A percentile compares a stretch with the other conserved stretches of the same genome.
phyloP scores from a whole-genome alignment of 768 basidiomycete species.

The Trametes sanguinea region DNA sequence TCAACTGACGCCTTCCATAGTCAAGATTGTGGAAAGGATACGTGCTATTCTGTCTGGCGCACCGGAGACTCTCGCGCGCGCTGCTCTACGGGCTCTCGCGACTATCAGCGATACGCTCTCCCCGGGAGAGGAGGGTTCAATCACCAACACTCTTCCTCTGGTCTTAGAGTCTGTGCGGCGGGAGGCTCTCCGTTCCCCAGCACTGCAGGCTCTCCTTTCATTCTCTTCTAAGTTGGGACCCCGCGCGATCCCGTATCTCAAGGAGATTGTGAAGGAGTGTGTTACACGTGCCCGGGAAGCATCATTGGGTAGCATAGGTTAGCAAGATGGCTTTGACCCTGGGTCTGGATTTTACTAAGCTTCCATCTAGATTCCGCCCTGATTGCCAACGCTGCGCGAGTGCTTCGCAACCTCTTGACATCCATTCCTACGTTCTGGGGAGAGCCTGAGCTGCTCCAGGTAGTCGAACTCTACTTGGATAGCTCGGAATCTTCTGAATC shows the following conservation, averaged over 20 bases:
- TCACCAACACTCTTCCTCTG: slow-evolving; percentile 61
- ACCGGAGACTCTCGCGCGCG: slow-evolving; percentile 41
- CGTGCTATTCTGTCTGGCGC: slow-evolving; percentile 48
- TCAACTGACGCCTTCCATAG: slow-evolving; percentile 49
- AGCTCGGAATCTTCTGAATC: slow-evolving; percentile 30
- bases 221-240: slow-evolving; percentile 79
- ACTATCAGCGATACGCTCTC: slow-evolving; percentile 59
- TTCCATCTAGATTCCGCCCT: slow-evolving; percentile 28
- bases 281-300: slow-evolving; percentile 29
- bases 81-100: slow-evolving; percentile 62
- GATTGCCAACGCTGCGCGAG: slow-evolving; percentile 41
- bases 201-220: slow-evolving; percentile 56
- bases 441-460: slow-evolving; percentile 52
- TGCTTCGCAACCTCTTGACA: slow-evolving; percentile 68
- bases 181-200: slow-evolving; percentile 40
- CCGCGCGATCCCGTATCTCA: slow-evolving; percentile 84
- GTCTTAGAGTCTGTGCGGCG: slow-evolving; percentile 52
- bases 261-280: slow-evolving; percentile 63
- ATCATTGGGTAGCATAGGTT: slow-evolving; percentile 13
- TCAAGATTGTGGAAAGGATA: slow-evolving; percentile 53
- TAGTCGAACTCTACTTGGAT: slow-evolving; percentile 60
- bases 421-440: slow-evolving; percentile 87
- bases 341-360: neutral
- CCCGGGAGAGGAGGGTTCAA: slow-evolving; percentile 63
- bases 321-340: slow-evolving; percentile 16